These are phyloP conservation scores for Lactarius tabidus DNA, from an alignment of 768 basidiomycete genomes.

Conservation along the genomic window DNA sequence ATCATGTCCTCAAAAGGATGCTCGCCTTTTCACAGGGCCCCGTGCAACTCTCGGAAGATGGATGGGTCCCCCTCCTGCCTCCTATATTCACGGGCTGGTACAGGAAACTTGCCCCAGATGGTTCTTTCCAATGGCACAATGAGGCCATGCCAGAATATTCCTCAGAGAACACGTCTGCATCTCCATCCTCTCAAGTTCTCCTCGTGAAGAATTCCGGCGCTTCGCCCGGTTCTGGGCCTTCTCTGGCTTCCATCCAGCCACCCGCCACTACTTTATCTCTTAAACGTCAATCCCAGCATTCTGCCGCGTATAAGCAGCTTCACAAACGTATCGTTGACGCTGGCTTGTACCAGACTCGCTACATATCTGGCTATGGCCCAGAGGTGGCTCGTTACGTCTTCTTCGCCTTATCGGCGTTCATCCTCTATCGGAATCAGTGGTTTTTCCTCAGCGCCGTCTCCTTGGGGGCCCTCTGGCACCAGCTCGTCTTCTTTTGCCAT, in stretches of 20 bases:
- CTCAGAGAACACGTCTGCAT: conserved; percentile 28
- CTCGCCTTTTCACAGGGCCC: conserved; percentile 64
- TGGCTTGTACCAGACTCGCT: conserved; percentile 82
- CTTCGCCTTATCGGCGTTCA: conserved; percentile 54
- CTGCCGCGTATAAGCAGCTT: conserved; percentile 74
- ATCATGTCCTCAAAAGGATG: conserved; percentile 52
- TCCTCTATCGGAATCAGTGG: conserved; percentile 62
- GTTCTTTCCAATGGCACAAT: conserved; percentile 27
- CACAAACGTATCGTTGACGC: conserved; percentile 70
- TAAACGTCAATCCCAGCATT: conserved; percentile 59
- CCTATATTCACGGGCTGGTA: conserved; percentile 86
- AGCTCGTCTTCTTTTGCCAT: conserved; percentile 87
- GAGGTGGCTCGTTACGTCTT: conserved; percentile 77
- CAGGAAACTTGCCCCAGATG: conserved; percentile 45
- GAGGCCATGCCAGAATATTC: conserved; percentile 25
- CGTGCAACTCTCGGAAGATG: conserved; percentile 48
- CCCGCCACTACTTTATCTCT: conserved; percentile 52
- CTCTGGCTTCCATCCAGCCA: conserved; percentile 44
- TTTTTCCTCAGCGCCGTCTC: conserved; percentile 70
- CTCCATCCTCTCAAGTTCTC: conserved; percentile 50
- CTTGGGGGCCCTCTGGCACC: conserved; percentile 92
- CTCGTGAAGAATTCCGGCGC: conserved; percentile 47
- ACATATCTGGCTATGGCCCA: conserved; percentile 83
- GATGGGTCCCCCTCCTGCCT: conserved; percentile 78
- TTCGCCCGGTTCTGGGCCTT: conserved; percentile 37